These are phyloP conservation scores for Datura wrightii DNA, from an alignment of 257 asterid genomes.

Conservation along the genomic window DNA sequence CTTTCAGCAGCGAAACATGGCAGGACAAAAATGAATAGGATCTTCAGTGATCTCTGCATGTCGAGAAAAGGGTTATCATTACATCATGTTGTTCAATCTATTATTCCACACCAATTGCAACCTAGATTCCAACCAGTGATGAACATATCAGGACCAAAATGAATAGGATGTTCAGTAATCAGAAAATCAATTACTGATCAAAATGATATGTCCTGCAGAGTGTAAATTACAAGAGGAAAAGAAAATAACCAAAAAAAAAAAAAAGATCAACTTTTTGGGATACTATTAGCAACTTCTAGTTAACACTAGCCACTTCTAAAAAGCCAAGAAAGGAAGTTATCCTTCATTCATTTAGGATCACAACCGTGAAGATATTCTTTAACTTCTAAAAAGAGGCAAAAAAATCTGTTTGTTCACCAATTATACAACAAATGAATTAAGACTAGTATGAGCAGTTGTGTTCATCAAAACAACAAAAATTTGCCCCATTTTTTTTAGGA, in stretches of 20 bases:
- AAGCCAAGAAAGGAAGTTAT: no score
- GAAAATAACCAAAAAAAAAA: no score
- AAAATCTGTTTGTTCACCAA: background rate
- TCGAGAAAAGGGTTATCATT: background rate
- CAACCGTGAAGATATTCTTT: no score
- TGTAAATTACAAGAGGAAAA: no score
- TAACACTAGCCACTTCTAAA: no score
- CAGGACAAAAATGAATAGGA: slow-evolving; percentile 76
- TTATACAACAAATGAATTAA: background rate
- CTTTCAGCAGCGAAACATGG: slow-evolving; percentile 88
- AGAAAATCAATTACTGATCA: no score
- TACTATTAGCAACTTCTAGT: no score
- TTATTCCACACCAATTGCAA: background rate
- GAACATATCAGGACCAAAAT: background rate
- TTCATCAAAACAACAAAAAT: background rate
- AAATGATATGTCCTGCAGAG: no score
- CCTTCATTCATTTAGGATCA: no score
- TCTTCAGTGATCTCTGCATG: slow-evolving; percentile 77
- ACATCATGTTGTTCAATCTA: background rate
- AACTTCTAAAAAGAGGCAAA: background rate
- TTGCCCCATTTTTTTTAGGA: background rate
- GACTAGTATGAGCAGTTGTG: background rate
- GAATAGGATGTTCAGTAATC: no score
- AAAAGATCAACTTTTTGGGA: no score
- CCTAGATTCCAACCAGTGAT: background rate